Conservation (phyloP, 2,329 filamentous ascomycete genomes). For the Ophidiomyces ophidiicola region DNA sequence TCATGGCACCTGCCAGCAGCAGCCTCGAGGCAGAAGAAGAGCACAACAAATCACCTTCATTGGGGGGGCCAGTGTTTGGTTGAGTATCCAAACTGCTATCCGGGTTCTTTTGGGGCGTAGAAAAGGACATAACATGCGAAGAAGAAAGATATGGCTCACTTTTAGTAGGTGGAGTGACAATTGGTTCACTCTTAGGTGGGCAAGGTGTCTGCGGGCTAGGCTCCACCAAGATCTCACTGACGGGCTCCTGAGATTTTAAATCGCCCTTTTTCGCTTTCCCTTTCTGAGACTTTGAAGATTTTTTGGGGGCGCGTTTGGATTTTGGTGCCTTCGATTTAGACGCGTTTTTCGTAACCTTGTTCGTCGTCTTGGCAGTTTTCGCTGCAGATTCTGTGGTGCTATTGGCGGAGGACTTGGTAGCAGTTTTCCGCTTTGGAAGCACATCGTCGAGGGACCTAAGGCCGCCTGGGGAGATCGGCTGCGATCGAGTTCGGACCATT, state of each 20-base stretch:
- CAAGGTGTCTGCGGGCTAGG: too few species aligned
- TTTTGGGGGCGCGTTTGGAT: neutral
- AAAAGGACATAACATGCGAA: constrained; percentile 1
- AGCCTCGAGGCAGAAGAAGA: too few species aligned
- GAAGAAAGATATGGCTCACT: constrained; percentile 7
- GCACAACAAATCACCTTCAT: constrained; percentile 1
- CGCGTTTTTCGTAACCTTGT: constrained; percentile 1
- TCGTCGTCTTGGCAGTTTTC: neutral
- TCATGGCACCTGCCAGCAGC: too few species aligned
- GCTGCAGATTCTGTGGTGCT: too few species aligned
- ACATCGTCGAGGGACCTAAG: constrained; percentile 24
- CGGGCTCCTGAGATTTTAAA: too few species aligned
- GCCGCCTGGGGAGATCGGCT: constrained; percentile 26
- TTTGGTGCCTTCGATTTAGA: neutral
- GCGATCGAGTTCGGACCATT: constrained; percentile 30
- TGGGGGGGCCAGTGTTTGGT: neutral
- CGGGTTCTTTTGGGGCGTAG: neutral
- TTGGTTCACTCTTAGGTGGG: neutral
- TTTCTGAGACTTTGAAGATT: too few species aligned
- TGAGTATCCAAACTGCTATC: too few species aligned
- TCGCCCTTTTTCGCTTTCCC: too few species aligned
- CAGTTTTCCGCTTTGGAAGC: constrained; percentile 12
- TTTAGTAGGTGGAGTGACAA: neutral
- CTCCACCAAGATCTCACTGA: too few species aligned
- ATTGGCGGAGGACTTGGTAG: constrained; percentile 5